These are phyloP conservation scores for Metschnikowia shivogae DNA, from an alignment of 805 yeast species.

Conservation along the genomic window DNA sequence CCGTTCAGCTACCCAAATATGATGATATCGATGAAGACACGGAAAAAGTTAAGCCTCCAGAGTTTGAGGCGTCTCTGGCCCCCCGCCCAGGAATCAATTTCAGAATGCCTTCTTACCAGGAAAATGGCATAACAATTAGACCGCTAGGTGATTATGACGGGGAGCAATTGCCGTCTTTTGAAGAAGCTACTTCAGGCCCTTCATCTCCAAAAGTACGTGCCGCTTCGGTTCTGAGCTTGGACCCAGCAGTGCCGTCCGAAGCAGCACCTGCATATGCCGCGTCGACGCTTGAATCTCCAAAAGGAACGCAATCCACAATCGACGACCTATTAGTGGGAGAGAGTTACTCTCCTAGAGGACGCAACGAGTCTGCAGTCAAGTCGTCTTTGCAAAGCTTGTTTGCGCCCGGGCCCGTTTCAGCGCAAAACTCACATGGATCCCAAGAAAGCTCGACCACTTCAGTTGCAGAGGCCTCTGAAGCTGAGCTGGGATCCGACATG, in stretches of 20 bases:
- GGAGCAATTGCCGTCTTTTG: constrained; percentile 55
- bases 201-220: constrained; percentile 32
- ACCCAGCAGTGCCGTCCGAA: constrained; percentile 26
- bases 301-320: constrained; percentile 17
- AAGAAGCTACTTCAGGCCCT: constrained; percentile 57
- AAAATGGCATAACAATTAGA: constrained; percentile 30
- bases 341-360: constrained; percentile 2
- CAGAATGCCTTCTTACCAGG: constrained; percentile 36
- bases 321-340: constrained; percentile 26
- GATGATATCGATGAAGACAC: constrained; percentile 21
- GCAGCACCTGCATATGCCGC: constrained; percentile 32
- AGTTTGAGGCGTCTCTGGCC: constrained; percentile 1
- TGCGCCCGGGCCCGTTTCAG: constrained; percentile 21
- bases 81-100: constrained; percentile 27
- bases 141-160: constrained; percentile 20
- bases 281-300: background rate
- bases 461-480: background rate
- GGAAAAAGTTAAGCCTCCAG: background rate
- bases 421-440: background rate
- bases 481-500: constrained; percentile 1
- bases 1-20: constrained; percentile 39
- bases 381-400: constrained; percentile 31
- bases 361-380: constrained; percentile 22
- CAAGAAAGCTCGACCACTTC: background rate
- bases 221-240: constrained; percentile 33